Evolutionary conservation across 2,329 filamentous ascomycete species (phyloP).

Genomic region (Tolypocladium album): DNA sequence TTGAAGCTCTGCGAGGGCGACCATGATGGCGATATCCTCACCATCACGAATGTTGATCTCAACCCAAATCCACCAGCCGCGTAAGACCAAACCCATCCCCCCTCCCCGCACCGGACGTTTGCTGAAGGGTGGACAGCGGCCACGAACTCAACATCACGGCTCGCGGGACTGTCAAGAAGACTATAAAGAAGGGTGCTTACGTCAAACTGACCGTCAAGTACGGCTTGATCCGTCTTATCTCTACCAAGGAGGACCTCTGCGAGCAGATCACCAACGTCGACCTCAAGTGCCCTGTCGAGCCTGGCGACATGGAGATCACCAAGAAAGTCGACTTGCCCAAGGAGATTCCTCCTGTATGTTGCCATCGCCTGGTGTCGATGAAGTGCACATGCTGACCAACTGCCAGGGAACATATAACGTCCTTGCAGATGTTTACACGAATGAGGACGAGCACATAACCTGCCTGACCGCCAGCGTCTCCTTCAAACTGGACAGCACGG

Average conservation of each 20-base stretch:
- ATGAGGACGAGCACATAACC: slow-evolving; percentile 65
- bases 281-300: slow-evolving; percentile 76
- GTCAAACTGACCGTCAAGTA: slow-evolving; percentile 85
- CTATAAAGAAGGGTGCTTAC: slow-evolving; percentile 68
- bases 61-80: slow-evolving; percentile 75
- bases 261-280: slow-evolving; percentile 84
- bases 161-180: slow-evolving; percentile 59
- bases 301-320: slow-evolving; percentile 60
- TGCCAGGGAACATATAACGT: slow-evolving; percentile 80
- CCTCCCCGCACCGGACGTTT: neutral
- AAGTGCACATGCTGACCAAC: slow-evolving; percentile 8
- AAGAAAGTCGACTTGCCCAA: slow-evolving; percentile 79
- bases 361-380: neutral
- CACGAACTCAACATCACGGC: slow-evolving; percentile 68
- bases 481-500: slow-evolving; percentile 35
- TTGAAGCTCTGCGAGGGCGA: slow-evolving; percentile 63
- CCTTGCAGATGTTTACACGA: slow-evolving; percentile 70
- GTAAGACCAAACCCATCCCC: slow-evolving; percentile 38
- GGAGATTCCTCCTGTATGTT: slow-evolving; percentile 77
- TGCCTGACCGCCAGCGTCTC: slow-evolving; percentile 69
- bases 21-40: slow-evolving; percentile 58
- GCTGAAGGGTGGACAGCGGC: slow-evolving; percentile 47
- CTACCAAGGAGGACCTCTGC: slow-evolving; percentile 72
- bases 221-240: slow-evolving; percentile 82
- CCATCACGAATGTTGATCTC: slow-evolving; percentile 71